These are phyloP conservation scores for Penicillium fimorum DNA, from an alignment of 495 filamentous ascomycete species.

Conservation along the genomic window DNA sequence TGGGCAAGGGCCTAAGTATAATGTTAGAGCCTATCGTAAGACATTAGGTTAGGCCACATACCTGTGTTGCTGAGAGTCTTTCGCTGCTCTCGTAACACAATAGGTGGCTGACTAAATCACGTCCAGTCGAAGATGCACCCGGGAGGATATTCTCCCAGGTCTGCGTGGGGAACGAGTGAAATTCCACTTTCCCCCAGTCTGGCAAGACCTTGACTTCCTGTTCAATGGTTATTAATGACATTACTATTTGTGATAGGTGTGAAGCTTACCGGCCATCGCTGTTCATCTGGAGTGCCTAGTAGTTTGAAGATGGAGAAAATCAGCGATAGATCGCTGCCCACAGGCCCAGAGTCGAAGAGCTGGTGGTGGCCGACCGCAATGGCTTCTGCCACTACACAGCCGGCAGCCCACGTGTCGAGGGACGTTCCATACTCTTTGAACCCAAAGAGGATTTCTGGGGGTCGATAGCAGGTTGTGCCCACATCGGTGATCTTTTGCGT, in stretches of 20 bases:
- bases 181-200: conserved; percentile 68
- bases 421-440: conserved; percentile 62
- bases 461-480: conserved; percentile 85
- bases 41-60: conserved; percentile 27
- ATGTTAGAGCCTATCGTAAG: conserved; percentile 18
- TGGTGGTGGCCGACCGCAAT: conserved; percentile 45
- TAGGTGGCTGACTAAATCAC: conserved; percentile 54
- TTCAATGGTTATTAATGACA: not conserved
- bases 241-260: not conserved
- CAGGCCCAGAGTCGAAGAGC: conserved; percentile 80
- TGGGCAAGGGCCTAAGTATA: conserved; percentile 35
- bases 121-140: conserved; percentile 45
- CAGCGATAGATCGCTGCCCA: conserved; percentile 89
- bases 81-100: conserved; percentile 56
- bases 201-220: conserved; percentile 56
- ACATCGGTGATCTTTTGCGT: conserved; percentile 83
- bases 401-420: conserved; percentile 89
- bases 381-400: conserved; percentile 73
- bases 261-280: conserved; percentile 69
- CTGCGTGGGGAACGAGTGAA: conserved; percentile 51
- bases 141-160: conserved; percentile 55
- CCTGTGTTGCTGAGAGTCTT: conserved; percentile 50
- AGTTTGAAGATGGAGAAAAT: conserved; percentile 88
- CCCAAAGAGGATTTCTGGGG: conserved; percentile 91
- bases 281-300: conserved; percentile 75